Base-by-base conservation (phyloP, 306 rosid species). In the Notholithocarpus densiflorus region DNA sequence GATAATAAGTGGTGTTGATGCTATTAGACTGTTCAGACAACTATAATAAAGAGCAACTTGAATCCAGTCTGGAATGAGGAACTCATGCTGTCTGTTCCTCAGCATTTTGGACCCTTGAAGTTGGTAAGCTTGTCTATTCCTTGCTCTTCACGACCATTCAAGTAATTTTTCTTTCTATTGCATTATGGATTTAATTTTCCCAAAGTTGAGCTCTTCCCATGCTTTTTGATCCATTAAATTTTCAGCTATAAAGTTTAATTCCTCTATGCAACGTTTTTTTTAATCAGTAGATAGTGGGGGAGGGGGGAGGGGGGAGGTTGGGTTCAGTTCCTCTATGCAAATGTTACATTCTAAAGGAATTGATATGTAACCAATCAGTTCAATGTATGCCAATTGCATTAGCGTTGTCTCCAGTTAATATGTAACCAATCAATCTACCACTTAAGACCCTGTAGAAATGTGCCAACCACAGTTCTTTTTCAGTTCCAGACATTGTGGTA, bases 51-150 rank as follows among this genome's bases (percentile, higher is more conserved):
- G 72, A 96, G 99, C 82, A 93, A 96, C 91, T 87, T 96, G 92
- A 96, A 96, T 80, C 99, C 99, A 29, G 96, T 96, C 74, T 96
- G 99, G 99, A 90, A 96, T 84, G 98, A 93, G 87, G 99, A 96
- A 72, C 93, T 86, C 83, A 96, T 90, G 98, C 90, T 96, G 72
- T 96, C 98, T 60, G 97, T 96, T 82, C 99, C 99, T 29, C 92
- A 90, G 78, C 56, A 57, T 53, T 96, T 34, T 78, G 98, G 99
- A 79, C 73, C 89, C 51, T 54, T 96, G 77, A 94, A 93, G 82
- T 77, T 96, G 99, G 99, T 91, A 91, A 61, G 93, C 14, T 57
- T 82, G 79, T 71, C 26, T 51, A 62, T 80, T 43, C 65, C 17
- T 21, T 48, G 57, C 53, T 66, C 61, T 24, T 62, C 52, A 23